Conservation (phyloP, 2,329 filamentous ascomycete species). For the Fusarium sulawesiense region DNA sequence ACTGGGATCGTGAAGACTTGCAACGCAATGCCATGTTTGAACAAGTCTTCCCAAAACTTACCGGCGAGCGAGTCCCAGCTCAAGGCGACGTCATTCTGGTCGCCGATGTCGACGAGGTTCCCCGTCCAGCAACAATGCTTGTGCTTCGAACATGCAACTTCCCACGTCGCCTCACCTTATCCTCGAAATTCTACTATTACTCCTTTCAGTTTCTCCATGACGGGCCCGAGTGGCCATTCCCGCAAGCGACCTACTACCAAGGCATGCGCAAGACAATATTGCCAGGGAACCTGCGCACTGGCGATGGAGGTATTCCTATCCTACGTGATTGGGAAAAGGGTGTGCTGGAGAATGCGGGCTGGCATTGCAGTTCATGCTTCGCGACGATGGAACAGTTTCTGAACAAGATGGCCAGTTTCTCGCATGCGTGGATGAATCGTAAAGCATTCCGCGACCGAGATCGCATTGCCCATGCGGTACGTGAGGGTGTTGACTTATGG, state of each 20-base stretch:
- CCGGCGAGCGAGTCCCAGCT: slow-evolving; percentile 55
- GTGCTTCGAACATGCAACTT: slow-evolving; percentile 63
- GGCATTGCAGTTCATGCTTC: slow-evolving; percentile 74
- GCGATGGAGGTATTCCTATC: slow-evolving; percentile 55
- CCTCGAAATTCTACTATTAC: slow-evolving; percentile 67
- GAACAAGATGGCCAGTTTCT: slow-evolving; percentile 67
- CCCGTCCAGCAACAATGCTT: slow-evolving; percentile 61
- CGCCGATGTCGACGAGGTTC: slow-evolving; percentile 71
- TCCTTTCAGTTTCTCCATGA: slow-evolving; percentile 63
- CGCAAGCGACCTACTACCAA: slow-evolving; percentile 68
- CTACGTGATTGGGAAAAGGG: slow-evolving; percentile 57
- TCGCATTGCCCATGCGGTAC: slow-evolving; percentile 62
- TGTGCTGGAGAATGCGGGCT: slow-evolving; percentile 62
- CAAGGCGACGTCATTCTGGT: slow-evolving; percentile 68
- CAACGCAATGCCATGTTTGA: slow-evolving; percentile 68
- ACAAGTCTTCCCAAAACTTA: slow-evolving; percentile 64
- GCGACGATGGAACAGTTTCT: slow-evolving; percentile 65
- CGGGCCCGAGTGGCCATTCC: slow-evolving; percentile 63
- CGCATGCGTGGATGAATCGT: slow-evolving; percentile 64
- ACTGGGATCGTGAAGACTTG: slow-evolving; percentile 65
- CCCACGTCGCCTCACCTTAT: slow-evolving; percentile 63
- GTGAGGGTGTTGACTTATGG: slow-evolving; percentile 66
- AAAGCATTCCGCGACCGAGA: slow-evolving; percentile 59
- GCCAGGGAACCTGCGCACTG: slow-evolving; percentile 65
- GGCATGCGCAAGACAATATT: slow-evolving; percentile 58